These are phyloP conservation scores for Coelastrella sp. DNA, from an alignment of 139 green algal genomes.

Conservation along the genomic window DNA sequence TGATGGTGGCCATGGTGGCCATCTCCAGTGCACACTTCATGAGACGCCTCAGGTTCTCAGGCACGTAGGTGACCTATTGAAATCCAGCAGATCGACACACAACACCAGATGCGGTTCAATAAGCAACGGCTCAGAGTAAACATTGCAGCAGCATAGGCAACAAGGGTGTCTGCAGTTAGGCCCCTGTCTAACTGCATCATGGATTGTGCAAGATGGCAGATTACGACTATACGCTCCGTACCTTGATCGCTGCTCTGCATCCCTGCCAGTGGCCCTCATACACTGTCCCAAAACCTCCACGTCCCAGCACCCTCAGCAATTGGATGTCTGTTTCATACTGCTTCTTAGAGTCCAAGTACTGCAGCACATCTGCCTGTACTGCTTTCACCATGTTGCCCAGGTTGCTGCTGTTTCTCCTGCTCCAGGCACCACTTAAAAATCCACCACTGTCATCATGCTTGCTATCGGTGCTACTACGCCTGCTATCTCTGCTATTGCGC, in stretches of 20 bases:
- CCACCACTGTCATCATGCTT: no score
- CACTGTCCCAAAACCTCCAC: slow-evolving; percentile 21
- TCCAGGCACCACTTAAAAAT: background rate
- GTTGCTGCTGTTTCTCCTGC: background rate
- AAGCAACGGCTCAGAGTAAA: no score
- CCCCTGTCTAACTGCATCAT: no score
- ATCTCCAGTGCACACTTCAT: slow-evolving; percentile 48
- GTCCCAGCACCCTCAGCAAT: background rate
- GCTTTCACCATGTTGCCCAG: background rate
- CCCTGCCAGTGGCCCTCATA: slow-evolving; percentile 26
- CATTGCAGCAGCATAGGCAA: no score
- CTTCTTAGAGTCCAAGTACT: slow-evolving; percentile 6
- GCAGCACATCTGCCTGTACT: background rate
- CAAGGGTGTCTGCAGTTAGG: no score
- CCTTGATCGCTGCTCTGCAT: slow-evolving; percentile 23
- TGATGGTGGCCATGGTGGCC: slow-evolving; percentile 38
- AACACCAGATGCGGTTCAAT: no score
- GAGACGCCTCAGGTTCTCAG: background rate
- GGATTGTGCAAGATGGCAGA: no score
- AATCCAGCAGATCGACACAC: no score
- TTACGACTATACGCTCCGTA: background rate
- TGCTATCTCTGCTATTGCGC: background rate
- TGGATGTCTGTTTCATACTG: slow-evolving; percentile 15
- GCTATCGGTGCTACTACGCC: background rate
- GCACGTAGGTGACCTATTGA: slow-evolving; percentile 19